phyloP scores from a whole-genome alignment of 768 basidiomycete species.

The Tephrocybe sp. region DNA sequence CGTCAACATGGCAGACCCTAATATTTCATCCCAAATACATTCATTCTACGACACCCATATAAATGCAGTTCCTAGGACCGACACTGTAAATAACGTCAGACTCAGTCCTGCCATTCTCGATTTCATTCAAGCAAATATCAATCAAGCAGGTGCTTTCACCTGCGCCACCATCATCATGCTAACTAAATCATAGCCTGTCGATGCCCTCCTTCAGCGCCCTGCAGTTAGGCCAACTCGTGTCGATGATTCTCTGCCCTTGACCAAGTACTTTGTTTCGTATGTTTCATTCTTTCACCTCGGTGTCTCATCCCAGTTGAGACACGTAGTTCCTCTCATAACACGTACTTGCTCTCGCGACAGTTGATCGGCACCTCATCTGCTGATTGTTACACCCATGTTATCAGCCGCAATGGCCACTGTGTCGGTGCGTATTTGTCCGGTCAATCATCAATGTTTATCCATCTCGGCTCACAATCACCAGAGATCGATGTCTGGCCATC shows the following conservation, averaged over 20 bases:
- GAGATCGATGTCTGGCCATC: conserved; percentile 71
- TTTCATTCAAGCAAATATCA: conserved; percentile 26
- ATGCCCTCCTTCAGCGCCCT: conserved; percentile 34
- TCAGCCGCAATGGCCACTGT: conserved; percentile 49
- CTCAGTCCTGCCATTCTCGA: conserved; percentile 36
- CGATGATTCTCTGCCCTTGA: conserved; percentile 45
- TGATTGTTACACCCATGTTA: conserved; percentile 51
- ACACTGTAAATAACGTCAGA: conserved; percentile 16
- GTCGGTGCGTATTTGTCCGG: conserved; percentile 32
- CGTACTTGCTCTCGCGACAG: conserved; percentile 59
- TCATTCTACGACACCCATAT: conserved; percentile 29
- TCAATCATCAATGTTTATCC: neutral
- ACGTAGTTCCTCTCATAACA: conserved; percentile 61
- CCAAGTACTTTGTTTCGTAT: conserved; percentile 57
- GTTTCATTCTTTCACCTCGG: conserved; percentile 11
- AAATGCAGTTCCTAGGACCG: conserved; percentile 26
- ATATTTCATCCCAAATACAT: conserved; percentile 17
- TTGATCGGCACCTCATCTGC: conserved; percentile 53
- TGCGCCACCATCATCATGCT: conserved; percentile 12
- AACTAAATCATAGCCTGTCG: conserved; percentile 24
- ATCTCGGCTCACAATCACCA: neutral
- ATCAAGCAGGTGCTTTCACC: conserved; percentile 21
- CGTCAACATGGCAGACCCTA: neutral
- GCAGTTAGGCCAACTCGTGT: conserved; percentile 30
- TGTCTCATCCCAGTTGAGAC: conserved; percentile 8